phyloP scores from a whole-genome alignment of 352 stramenopile genomes.

The Globisporangium paddicum region DNA sequence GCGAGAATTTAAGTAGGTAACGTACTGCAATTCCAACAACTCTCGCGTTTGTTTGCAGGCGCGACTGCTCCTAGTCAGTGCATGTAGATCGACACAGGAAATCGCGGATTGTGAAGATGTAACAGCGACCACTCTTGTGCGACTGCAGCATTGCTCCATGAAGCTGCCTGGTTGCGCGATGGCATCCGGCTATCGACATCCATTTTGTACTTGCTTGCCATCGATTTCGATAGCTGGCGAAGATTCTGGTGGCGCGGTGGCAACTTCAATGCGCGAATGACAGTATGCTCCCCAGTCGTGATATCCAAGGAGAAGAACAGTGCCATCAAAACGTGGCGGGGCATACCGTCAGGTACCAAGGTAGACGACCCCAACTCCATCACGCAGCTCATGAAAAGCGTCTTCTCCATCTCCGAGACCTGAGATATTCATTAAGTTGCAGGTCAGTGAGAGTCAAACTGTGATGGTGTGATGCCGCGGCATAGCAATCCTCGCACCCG shows the following conservation, averaged over 20 bases:
- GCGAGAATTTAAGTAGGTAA: neutral
- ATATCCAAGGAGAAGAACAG: conserved; percentile 46
- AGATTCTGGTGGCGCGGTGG: conserved; percentile 26
- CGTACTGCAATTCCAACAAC: neutral
- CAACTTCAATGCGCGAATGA: conserved; percentile 43
- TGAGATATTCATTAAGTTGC: conserved; percentile 8
- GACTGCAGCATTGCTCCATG: conserved; percentile 41
- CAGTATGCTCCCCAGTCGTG: conserved; percentile 29
- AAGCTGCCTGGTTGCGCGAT: conserved; percentile 6
- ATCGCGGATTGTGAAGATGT: conserved; percentile 36
- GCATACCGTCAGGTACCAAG: neutral
- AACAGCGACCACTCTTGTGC: conserved; percentile 31
- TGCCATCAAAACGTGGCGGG: conserved; percentile 21
- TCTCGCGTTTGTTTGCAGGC: too few relatives aligned
- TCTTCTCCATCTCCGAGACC: conserved; percentile 22
- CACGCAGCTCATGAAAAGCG: conserved; percentile 44
- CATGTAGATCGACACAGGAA: conserved; percentile 44
- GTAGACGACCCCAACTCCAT: conserved; percentile 28
- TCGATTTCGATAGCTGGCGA: conserved; percentile 20
- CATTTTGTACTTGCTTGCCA: conserved; percentile 25
- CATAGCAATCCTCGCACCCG: conserved; percentile 19
- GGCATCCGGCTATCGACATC: conserved; percentile 25
- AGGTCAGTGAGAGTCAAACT: neutral
- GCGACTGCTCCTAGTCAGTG: conserved; percentile 3
- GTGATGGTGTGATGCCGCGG: neutral